Evolutionary conservation across 495 filamentous ascomycete species (phyloP), one percentile per base, ranked within the genome.

Genomic region (Penicillium ucsense): DNA sequence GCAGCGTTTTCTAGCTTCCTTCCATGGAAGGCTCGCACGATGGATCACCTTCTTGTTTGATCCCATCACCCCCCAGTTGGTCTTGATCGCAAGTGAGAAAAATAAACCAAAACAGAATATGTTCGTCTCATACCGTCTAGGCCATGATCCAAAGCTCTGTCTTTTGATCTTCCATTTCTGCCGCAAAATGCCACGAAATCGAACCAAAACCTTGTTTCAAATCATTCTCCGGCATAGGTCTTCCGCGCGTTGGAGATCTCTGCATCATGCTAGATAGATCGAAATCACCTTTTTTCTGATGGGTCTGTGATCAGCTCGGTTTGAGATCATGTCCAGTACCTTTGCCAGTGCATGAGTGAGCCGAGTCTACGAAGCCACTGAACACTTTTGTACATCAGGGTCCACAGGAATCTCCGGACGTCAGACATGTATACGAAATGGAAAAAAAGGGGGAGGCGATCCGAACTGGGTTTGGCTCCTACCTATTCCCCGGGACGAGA

Each of bases 401-500:
- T 20, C 20, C 20, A 20, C 20, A 20, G 20, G 20, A 20, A 20
- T 20, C 20, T 20, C 20, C 20, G 20, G 20, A 20, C 20, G 20
- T 20, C 20, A 20, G 20, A 20, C 20, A 20, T 20, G 20, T 20
- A 20, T 20, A 20, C 20, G 20, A 51, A 44, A 51, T 38, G 31
- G 30, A 49, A 41, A 56, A 54, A 55, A 47, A 48, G 50, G 54
- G 56, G 38, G 31, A 7, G 35, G 20, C 20, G 20, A 20, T 20
- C 20, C 20, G 20, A 20, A 20, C 28, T 12, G 32, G 37, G 49
- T 55, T 53, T 45, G 52, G 55, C 61, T 54, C 62, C 61, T 20
- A 20, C 20, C 20, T 64, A 53, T 57, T 56, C 58, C 55, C 57
- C 59, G 58, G 58, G 50, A 49, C 54, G 49, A 53, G 63, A 61